Percentiles rank a stretch among this genome's conserved stretches.
Conservation (phyloP, 2,329 filamentous ascomycete species). For the Beauveria australis region DNA sequence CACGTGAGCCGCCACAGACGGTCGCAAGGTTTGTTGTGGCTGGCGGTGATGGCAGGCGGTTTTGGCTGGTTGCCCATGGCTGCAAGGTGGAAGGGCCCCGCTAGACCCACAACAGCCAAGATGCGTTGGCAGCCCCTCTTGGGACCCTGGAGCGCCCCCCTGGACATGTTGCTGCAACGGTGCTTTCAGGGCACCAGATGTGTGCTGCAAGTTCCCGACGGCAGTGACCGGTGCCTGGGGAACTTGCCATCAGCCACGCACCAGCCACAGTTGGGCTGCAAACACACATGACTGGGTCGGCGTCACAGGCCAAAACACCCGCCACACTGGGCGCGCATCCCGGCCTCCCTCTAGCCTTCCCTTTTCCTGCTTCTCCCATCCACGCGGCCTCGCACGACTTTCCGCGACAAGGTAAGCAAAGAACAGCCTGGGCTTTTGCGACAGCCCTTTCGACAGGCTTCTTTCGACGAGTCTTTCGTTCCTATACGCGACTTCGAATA, state of each 20-base stretch:
- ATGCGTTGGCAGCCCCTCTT: not conserved
- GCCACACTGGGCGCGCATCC: slow-evolving; percentile 5
- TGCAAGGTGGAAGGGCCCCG: not conserved
- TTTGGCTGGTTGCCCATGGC: not conserved
- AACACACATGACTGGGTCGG: not conserved
- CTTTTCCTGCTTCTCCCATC: not conserved
- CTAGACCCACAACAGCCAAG: not conserved
- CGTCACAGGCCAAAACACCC: slow-evolving; percentile 10
- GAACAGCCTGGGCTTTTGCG: slow-evolving; percentile 7
- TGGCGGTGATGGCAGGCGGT: too few relatives aligned
- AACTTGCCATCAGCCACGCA: not conserved
- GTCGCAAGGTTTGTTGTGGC: too few relatives aligned
- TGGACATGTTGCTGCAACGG: not conserved
- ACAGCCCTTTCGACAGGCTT: slow-evolving; percentile 8
- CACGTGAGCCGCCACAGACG: too few relatives aligned
- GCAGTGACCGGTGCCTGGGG: not conserved
- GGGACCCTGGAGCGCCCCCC: not conserved
- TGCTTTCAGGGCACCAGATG: not conserved
- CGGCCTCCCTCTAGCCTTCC: not conserved
- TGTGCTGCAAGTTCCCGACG: not conserved
- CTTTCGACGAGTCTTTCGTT: not conserved
- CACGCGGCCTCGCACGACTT: not conserved
- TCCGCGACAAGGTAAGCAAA: not conserved
- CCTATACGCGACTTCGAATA: not conserved
- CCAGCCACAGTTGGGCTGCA: slow-evolving; percentile 5